Base-by-base conservation (phyloP, 345 rosid genomes). In the Cardamine chenopodiifolia region DNA sequence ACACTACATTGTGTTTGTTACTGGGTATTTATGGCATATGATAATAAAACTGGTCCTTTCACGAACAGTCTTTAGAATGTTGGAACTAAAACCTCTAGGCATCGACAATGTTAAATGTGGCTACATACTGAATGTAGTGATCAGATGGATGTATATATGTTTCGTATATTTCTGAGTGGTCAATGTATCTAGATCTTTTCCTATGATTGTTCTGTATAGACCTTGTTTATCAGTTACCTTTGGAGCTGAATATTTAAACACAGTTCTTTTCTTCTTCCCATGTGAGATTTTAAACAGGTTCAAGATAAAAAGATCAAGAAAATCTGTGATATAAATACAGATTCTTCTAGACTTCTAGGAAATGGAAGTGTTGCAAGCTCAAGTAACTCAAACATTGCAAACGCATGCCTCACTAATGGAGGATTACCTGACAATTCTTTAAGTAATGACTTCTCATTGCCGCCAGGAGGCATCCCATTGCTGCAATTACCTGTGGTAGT, bases 291-390 rank as follows among this genome's bases (percentile, higher is more conserved):
- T 81, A 67, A 61, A 57, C 83, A 91, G 98, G 96, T 94, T 61
- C 97, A 90, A 84, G 97, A 94, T 55, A 91, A 88, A 87, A 90
- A 88, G 89, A 82, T 91, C 17, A 91, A 91, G 82, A 94, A 91
- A 78, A 69, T 91, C 61, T 85, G 93, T 75, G 90, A 86, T n/a
- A 85, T 90, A 90, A 94, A 90, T 70, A 63, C 87, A 72, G 96
- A 87, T 80, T 83, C 90, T 69, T 85, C 87, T 28, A 87, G 81
- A 83, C 75, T 86, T 71, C 34, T 83, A 63, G 88, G 85, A 80
- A 94, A 91, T 82, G 97, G 97, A 64, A 79, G 76, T 78, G 56
- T 75, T 81, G 92, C 85, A 48, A 87, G 85, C 80, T 86, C 96
- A 81, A 91, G 90, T 74, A 84, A 79, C 74, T 82, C 86, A 52